Evolutionary conservation across 148 eudicot genomes (phyloP).

Genomic region (Arctostaphylos glauca): DNA sequence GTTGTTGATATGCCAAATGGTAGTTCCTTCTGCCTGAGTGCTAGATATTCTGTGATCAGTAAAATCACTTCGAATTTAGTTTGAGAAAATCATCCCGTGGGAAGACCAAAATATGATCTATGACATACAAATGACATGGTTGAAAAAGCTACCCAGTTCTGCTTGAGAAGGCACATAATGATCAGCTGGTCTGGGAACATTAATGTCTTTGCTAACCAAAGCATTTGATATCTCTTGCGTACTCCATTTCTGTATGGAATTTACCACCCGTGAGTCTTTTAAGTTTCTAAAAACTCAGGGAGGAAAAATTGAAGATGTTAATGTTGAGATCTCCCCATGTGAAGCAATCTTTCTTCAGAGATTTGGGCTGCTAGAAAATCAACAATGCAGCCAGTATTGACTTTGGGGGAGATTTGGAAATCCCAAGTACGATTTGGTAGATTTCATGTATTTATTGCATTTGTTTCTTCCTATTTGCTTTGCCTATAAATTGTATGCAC

Average conservation of each 20-base stretch:
- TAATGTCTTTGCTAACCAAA: neutral
- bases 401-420: no score
- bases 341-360: no score
- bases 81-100: neutral
- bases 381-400: no score
- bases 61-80: neutral
- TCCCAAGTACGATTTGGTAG: no score
- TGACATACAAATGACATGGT: slow-evolving; percentile 1
- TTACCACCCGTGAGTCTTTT: neutral
- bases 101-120: neutral
- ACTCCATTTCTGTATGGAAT: neutral
- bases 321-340: no score
- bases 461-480: no score
- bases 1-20: neutral
- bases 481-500: no score
- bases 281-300: neutral
- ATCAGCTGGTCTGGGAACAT: neutral
- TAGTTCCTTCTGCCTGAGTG: neutral
- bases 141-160: neutral
- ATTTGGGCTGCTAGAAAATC: no score
- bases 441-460: no score
- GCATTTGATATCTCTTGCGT: neutral
- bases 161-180: neutral
- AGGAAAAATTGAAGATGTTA: neutral
- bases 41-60: neutral